phyloP scores from a whole-genome alignment of 208 protist species.

The Tetramitus jugosus region DNA sequence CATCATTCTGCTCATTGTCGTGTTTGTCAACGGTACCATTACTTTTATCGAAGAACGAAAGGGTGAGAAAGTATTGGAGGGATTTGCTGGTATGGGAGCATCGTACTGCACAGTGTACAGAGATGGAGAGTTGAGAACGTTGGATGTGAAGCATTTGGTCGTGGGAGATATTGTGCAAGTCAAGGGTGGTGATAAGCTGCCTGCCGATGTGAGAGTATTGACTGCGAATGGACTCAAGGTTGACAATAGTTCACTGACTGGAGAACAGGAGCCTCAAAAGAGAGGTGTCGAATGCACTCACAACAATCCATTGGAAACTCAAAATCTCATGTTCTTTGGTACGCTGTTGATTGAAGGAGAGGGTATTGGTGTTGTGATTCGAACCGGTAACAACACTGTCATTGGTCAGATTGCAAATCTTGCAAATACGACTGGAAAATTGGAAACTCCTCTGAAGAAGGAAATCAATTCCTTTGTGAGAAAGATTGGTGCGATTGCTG shows the following conservation, averaged over 20 bases:
- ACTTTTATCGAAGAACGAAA: slow-evolving; percentile 53
- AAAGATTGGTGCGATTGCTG: slow-evolving; percentile 33
- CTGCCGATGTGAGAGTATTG: slow-evolving; percentile 63
- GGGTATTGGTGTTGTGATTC: slow-evolving; percentile 53
- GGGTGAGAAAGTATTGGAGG: slow-evolving; percentile 44
- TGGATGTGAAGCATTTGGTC: slow-evolving; percentile 36
- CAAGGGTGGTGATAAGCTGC: slow-evolving; percentile 55
- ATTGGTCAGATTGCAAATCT: slow-evolving; percentile 63
- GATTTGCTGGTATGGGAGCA: slow-evolving; percentile 35
- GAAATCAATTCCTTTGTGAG: slow-evolving; percentile 59
- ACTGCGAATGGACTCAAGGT: slow-evolving; percentile 46
- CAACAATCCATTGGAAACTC: slow-evolving; percentile 37
- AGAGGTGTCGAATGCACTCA: slow-evolving; percentile 32
- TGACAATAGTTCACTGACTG: slow-evolving; percentile 58
- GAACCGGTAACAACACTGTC: slow-evolving; percentile 62
- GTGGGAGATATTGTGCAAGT: slow-evolving; percentile 63
- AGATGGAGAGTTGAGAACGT: slow-evolving; percentile 12
- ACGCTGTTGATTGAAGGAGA: slow-evolving; percentile 49
- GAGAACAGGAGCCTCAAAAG: slow-evolving; percentile 52
- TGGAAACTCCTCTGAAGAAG: slow-evolving; percentile 37
- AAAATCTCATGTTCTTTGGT: slow-evolving; percentile 62
- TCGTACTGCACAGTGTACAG: slow-evolving; percentile 6
- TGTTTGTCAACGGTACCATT: slow-evolving; percentile 55
- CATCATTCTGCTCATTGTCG: slow-evolving; percentile 48
- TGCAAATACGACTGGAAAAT: slow-evolving; percentile 15